These are phyloP conservation scores for Sphaerostilbella broomeana DNA, from an alignment of 2,329 filamentous ascomycete genomes.

Conservation along the genomic window DNA sequence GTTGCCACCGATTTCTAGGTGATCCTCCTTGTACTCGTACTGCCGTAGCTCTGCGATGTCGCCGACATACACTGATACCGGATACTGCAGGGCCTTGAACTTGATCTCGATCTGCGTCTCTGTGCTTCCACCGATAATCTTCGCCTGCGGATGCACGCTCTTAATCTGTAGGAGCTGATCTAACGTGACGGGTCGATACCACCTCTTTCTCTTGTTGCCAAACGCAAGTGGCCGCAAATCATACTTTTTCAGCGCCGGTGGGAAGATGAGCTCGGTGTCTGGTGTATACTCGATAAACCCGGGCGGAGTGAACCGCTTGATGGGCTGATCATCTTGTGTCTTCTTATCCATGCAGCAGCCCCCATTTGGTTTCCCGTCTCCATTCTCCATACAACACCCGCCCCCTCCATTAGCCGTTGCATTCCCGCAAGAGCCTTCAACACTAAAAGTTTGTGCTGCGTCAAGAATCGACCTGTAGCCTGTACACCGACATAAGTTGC, in stretches of 20 bases:
- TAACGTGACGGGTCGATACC: constrained; percentile 84
- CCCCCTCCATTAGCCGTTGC: constrained; percentile 37
- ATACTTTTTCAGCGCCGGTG: constrained; percentile 75
- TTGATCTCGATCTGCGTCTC: constrained; percentile 98
- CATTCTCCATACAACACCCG: constrained; percentile 67
- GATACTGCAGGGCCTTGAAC: constrained; percentile 91
- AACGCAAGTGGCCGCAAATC: constrained; percentile 76
- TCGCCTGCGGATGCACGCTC: constrained; percentile 72
- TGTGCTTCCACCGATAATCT: constrained; percentile 91
- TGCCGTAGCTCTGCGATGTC: constrained; percentile 86
- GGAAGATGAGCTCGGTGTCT: constrained; percentile 93
- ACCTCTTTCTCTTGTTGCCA: constrained; percentile 89
- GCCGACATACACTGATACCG: constrained; percentile 82
- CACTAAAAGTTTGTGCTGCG: constrained; percentile 82
- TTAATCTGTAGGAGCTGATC: constrained; percentile 91
- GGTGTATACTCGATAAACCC: constrained; percentile 92
- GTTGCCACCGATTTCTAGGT: constrained; percentile 90
- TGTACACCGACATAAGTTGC: constrained; percentile 91
- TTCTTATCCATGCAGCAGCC: constrained; percentile 64
- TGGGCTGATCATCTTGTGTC: constrained; percentile 43
- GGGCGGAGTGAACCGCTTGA: constrained; percentile 71
- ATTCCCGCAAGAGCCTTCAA: constrained; percentile 45
- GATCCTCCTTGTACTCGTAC: constrained; percentile 70
- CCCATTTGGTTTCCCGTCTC: constrained; percentile 33
- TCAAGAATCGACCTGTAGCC: constrained; percentile 92